phyloP scores from a whole-genome alignment of 306 rosid species.

The Abrus pulchellus region DNA sequence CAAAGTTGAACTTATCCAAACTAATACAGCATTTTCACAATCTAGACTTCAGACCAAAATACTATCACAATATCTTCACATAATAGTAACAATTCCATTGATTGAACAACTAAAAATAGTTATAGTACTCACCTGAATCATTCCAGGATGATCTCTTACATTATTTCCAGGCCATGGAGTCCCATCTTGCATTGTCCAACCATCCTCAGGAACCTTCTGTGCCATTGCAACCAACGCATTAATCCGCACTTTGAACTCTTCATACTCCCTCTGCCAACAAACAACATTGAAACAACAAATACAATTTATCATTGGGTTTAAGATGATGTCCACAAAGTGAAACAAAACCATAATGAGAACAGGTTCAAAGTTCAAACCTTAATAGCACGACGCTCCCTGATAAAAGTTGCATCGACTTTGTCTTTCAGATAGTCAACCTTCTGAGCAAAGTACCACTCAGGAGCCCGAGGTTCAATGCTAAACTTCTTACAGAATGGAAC shows the following conservation, averaged over 20 bases:
- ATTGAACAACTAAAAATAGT: no score
- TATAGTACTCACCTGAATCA: conserved; percentile 77
- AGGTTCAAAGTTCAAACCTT: conserved; percentile 60
- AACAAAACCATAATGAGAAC: conserved; percentile 18
- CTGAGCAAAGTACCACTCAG: conserved; percentile 91
- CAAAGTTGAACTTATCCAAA: conserved; percentile 23
- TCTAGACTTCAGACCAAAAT: background rate
- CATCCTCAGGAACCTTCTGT: conserved; percentile 93
- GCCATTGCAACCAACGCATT: conserved; percentile 86
- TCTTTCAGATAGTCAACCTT: conserved; percentile 85
- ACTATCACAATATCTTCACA: background rate
- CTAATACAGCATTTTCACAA: background rate
- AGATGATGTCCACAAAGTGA: background rate
- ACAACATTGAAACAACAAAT: conserved; percentile 44
- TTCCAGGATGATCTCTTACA: conserved; percentile 96
- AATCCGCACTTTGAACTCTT: conserved; percentile 89
- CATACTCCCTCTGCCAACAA: conserved; percentile 82
- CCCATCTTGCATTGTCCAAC: conserved; percentile 99
- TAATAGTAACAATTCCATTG: no score
- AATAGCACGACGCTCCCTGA: conserved; percentile 88
- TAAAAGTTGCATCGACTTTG: conserved; percentile 81
- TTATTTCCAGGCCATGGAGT: conserved; percentile 97
- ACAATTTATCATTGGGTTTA: conserved; percentile 30
- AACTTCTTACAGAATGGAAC: conserved; percentile 93
- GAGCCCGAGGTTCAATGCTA: conserved; percentile 89